phyloP scores from a whole-genome alignment of 371 early-diverging fungal species.

The Conidiobolus incongruus region DNA sequence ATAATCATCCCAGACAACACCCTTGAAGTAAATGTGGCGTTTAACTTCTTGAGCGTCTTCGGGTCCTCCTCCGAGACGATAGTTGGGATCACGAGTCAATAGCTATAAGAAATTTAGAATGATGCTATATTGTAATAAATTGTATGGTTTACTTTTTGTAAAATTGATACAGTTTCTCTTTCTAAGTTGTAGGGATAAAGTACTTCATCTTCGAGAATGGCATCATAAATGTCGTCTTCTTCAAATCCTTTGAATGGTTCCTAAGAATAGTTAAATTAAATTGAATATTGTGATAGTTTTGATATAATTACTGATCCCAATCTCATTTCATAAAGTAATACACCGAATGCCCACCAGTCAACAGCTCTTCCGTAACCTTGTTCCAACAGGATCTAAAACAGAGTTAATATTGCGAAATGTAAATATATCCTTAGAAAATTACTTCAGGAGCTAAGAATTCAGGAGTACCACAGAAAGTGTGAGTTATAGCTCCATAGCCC shows the following conservation, averaged over 20 bases:
- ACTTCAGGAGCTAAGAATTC: slow-evolving; percentile 99
- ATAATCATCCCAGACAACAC: slow-evolving; percentile 83
- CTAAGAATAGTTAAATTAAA: slow-evolving; percentile 1
- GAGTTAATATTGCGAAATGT: background rate
- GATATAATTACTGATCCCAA: slow-evolving; percentile 31
- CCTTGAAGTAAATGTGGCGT: slow-evolving; percentile 82
- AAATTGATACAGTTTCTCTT: slow-evolving; percentile 63
- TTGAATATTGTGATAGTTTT: background rate
- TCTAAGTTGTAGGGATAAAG: slow-evolving; percentile 76
- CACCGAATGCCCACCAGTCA: slow-evolving; percentile 91
- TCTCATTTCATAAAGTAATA: slow-evolving; percentile 86
- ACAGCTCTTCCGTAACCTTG: slow-evolving; percentile 60
- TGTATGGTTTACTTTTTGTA: slow-evolving; percentile 45
- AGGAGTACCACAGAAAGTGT: slow-evolving; percentile 97
- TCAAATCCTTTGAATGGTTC: slow-evolving; percentile 86
- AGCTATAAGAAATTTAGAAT: slow-evolving; percentile 31
- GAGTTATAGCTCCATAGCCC: slow-evolving; percentile 52
- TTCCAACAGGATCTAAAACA: slow-evolving; percentile 47
- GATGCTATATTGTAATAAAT: background rate
- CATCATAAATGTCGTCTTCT: slow-evolving; percentile 87
- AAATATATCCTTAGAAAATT: background rate
- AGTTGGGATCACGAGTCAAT: slow-evolving; percentile 66
- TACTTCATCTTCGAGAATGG: slow-evolving; percentile 81
- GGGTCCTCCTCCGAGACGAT: slow-evolving; percentile 62
- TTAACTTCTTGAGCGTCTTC: slow-evolving; percentile 74